A percentile compares a stretch with the other conserved stretches of the same genome.
Conservation (phyloP, 768 basidiomycete genomes). For the Trametes cinnabarina region DNA sequence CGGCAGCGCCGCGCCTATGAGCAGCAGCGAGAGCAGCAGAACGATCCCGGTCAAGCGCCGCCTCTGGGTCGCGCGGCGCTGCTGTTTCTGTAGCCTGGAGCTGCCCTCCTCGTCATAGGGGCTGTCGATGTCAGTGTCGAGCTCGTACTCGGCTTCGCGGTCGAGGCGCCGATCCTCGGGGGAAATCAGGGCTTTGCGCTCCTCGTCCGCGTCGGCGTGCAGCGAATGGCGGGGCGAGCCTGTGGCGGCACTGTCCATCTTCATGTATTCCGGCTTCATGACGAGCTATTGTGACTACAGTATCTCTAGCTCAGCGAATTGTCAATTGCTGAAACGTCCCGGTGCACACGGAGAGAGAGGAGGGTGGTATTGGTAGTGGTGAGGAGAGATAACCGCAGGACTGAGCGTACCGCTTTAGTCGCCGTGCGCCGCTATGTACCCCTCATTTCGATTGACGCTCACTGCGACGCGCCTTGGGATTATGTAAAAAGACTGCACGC, state of each 20-base stretch:
- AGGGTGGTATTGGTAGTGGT: not conserved
- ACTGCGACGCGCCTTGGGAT: not conserved
- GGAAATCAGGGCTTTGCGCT: constrained; percentile 21
- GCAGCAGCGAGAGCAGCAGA: constrained; percentile 17
- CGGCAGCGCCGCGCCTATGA: constrained; percentile 10
- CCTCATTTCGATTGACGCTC: not conserved
- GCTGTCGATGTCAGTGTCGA: not conserved
- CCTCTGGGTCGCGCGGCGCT: not conserved
- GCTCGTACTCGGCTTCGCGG: not conserved
- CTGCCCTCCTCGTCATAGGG: constrained; percentile 14
- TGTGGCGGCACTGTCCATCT: not conserved
- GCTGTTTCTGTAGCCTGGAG: not conserved
- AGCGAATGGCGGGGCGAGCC: not conserved
- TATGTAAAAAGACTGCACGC: no score
- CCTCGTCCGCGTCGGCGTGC: constrained; percentile 10
- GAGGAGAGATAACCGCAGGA: not conserved
- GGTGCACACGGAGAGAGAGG: not conserved
- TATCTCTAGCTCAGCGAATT: no score
- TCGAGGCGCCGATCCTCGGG: not conserved
- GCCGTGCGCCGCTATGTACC: not conserved
- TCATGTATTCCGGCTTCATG: constrained; percentile 12
- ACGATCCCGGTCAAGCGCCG: constrained; percentile 9
- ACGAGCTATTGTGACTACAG: no score
- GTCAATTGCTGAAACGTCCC: no score
- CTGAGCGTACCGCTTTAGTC: not conserved